Base-by-base conservation (phyloP, 2,329 filamentous ascomycete genomes). In the Claviceps capensis region DNA sequence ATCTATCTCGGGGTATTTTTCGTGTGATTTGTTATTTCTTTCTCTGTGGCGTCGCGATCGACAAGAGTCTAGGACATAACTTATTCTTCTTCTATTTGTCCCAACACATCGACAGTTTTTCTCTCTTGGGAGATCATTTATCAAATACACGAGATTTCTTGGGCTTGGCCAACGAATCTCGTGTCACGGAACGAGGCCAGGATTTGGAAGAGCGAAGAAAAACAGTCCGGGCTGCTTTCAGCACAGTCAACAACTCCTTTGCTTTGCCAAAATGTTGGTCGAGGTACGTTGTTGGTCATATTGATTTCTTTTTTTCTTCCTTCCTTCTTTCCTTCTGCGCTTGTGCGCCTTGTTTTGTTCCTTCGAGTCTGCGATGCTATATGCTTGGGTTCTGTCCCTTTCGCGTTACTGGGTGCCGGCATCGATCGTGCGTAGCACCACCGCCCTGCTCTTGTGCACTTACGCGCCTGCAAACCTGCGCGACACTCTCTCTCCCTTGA, bases 241-340 rank as follows among this genome's bases (percentile, higher is more conserved):
- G 6, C 37, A 36, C 19, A 56, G 59, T 48, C 47, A 17, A 47
- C 23, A 19, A 19, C 41, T 23, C 4, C 13, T 43, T 23, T 43
- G 19, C 19, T 22, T 22, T 43, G 52, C 52, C 52, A 60, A 57
- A 51, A 67, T 67, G 65, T 62, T 68, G 64, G 64, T 67, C 53
- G 65, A 67, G 60, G 65, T 68, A 59, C 65, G 65, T 66, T 44
- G 11, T 37, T 43, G 44, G 13, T 45, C 11, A 13, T 23, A 13
- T 34, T 14, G n/a, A 6, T n/a, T 34, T 47, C 30, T 37, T 45
- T 41, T 41, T 46, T 26, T 16, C 42, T 17, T 16, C 40, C 46
- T 38, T 8, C 26, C 22, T 36, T 34, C 14, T 44, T 47, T 30
- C 22, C 44, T 22, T 34, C 38, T 17, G 16, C 37, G n/a, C 22